A percentile compares a stretch with the other conserved stretches of the same genome.
Conservation (phyloP, 495 filamentous ascomycete genomes). For the Chaetomium cochliodes region DNA sequence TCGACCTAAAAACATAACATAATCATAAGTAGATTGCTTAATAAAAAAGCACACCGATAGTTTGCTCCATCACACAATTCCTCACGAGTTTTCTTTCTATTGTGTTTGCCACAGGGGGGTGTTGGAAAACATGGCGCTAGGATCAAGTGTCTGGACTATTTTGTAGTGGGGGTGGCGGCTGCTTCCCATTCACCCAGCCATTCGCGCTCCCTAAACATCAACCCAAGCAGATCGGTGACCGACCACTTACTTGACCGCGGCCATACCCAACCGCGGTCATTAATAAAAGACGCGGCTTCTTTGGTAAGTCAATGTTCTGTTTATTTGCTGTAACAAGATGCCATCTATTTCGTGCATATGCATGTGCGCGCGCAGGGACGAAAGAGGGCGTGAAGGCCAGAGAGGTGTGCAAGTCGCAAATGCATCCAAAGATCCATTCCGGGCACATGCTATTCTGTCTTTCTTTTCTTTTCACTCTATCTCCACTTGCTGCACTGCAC, state of each 20-base stretch:
- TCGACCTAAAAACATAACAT: neutral
- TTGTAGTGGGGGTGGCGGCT: slow-evolving; percentile 20
- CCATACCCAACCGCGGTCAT: neutral
- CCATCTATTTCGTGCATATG: neutral
- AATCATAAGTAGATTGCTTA: too few relatives aligned
- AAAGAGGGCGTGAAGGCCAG: neutral
- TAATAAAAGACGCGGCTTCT: too few relatives aligned
- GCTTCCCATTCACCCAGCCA: slow-evolving; percentile 15
- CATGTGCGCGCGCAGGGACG: slow-evolving; percentile 1
- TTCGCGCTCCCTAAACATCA: slow-evolving; percentile 15
- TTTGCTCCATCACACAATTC: neutral
- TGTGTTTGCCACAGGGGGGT: neutral
- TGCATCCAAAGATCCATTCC: neutral
- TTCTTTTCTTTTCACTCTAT: too few relatives aligned
- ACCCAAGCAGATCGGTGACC: neutral
- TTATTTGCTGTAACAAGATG: neutral
- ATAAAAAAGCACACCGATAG: neutral
- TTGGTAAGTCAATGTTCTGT: neutral
- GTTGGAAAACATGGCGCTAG: neutral
- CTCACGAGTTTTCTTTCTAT: neutral
- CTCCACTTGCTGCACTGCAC: neutral
- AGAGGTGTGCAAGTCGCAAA: slow-evolving; percentile 1
- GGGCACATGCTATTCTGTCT: neutral
- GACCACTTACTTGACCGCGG: neutral
- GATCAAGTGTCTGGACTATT: slow-evolving; percentile 8